Evolutionary conservation across 2,329 filamentous ascomycete species (phyloP).

Genomic region (Aspergillus latus): DNA sequence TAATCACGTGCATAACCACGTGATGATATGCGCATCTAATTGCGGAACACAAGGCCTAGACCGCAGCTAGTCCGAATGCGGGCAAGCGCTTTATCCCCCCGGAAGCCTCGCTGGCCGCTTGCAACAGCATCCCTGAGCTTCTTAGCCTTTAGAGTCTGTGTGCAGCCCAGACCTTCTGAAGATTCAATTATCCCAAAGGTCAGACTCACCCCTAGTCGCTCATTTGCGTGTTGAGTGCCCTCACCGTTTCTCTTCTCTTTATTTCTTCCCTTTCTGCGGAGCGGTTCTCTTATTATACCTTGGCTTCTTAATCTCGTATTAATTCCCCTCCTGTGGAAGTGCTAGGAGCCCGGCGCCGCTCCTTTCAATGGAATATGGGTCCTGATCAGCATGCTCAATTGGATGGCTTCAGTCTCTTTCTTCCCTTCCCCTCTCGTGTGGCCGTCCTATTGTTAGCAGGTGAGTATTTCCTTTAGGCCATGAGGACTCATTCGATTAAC

Average conservation of each 20-base stretch:
- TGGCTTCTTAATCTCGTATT: constrained; percentile 11
- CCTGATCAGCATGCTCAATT: constrained; percentile 50
- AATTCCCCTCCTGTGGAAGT: constrained; percentile 15
- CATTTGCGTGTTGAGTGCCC: constrained; percentile 23
- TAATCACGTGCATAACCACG: constrained; percentile 11
- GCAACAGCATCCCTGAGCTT: constrained; percentile 22
- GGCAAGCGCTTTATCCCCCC: constrained; percentile 9
- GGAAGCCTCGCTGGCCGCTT: constrained; percentile 1
- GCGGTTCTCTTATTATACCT: neutral
- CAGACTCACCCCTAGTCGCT: constrained; percentile 38
- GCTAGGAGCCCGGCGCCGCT: constrained; percentile 20
- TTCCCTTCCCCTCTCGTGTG: constrained; percentile 87
- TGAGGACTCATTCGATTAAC: constrained; percentile 11
- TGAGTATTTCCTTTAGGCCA: constrained; percentile 39
- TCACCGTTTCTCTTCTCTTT: constrained; percentile 12
- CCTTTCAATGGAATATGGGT: constrained; percentile 42
- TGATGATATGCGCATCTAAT: neutral
- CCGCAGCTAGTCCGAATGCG: constrained; percentile 15
- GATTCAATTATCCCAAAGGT: constrained; percentile 11
- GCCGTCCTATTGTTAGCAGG: constrained; percentile 82
- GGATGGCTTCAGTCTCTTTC: constrained; percentile 81
- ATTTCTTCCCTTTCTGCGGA: constrained; percentile 8
- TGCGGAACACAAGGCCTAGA: constrained; percentile 9
- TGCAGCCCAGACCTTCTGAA: constrained; percentile 16
- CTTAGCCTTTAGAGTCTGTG: constrained; percentile 12